phyloP scores from a whole-genome alignment of 352 stramenopile genomes.

The Globisporangium heterothallicum region DNA sequence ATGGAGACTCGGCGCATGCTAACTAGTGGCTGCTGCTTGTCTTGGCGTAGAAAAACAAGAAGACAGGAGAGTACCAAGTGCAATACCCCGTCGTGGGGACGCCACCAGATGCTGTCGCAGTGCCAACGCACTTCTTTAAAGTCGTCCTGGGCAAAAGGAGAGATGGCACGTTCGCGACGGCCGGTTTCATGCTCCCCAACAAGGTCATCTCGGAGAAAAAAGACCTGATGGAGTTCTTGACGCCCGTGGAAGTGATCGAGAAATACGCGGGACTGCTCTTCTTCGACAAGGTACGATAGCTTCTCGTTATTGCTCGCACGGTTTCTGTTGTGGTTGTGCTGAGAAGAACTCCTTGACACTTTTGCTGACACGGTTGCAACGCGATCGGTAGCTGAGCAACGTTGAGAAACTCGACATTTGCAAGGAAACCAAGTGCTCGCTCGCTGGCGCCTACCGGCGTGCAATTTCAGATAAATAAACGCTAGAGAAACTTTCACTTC shows the following conservation, averaged over 20 bases:
- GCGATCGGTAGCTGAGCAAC: constrained; percentile 46
- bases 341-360: not conserved
- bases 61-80: constrained; percentile 58
- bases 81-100: constrained; percentile 80
- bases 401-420: constrained; percentile 55
- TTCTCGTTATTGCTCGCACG: no score
- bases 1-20: no score
- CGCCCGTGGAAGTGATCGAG: constrained; percentile 90
- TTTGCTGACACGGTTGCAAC: no score
- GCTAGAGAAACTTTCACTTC: no score
- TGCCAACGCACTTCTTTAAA: constrained; percentile 98
- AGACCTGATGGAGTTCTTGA: constrained; percentile 81
- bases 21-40: no score
- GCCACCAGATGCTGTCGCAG: constrained; percentile 80
- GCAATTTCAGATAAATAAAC: constrained; percentile 17
- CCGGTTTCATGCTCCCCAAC: constrained; percentile 94
- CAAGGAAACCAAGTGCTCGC: constrained; percentile 53
- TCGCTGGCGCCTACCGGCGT: constrained; percentile 45
- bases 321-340: not conserved
- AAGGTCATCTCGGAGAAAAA: constrained; percentile 68
- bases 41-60: constrained; percentile 49
- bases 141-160: constrained; percentile 73
- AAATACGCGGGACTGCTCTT: constrained; percentile 90
- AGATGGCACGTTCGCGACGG: constrained; percentile 63
- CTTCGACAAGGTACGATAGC: constrained; percentile 87